phyloP scores from a whole-genome alignment of 352 stramenopile species.

The Phytophthora europaea region DNA sequence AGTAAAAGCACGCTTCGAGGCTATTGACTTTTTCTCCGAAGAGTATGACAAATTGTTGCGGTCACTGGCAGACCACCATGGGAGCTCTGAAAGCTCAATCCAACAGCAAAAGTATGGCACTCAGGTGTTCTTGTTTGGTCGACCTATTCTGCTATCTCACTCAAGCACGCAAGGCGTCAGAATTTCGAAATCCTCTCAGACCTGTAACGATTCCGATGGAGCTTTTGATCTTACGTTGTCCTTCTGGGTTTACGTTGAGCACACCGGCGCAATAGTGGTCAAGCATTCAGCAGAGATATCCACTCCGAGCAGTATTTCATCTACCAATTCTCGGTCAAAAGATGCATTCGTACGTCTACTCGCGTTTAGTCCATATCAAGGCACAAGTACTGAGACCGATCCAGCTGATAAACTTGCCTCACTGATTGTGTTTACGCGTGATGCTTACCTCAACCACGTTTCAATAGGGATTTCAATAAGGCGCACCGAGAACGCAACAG shows the following conservation, averaged over 20 bases:
- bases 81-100: neutral
- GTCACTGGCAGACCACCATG: neutral
- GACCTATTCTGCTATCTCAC: slow-evolving; percentile 29
- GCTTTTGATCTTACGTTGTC: slow-evolving; percentile 15
- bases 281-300: neutral
- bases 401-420: neutral
- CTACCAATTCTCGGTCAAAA: neutral
- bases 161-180: slow-evolving; percentile 17
- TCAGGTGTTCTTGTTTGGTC: slow-evolving; percentile 28
- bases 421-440: slow-evolving; percentile 28
- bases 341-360: slow-evolving; percentile 7
- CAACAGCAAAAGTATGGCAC: neutral
- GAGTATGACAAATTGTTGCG: slow-evolving; percentile 14
- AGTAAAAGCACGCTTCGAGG: slow-evolving; percentile 21
- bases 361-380: slow-evolving; percentile 14
- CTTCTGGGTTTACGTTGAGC: slow-evolving; percentile 38
- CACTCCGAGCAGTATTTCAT: neutral
- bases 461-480: slow-evolving; percentile 24
- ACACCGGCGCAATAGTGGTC: slow-evolving; percentile 1
- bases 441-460: slow-evolving; percentile 19
- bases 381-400: neutral
- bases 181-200: neutral
- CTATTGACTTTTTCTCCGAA: slow-evolving; percentile 6
- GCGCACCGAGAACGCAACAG: slow-evolving; percentile 2
- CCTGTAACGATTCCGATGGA: neutral